These are phyloP conservation scores for Lodderomyces parapsilosis DNA, from an alignment of 1,139 yeast species.

Conservation along the genomic window DNA sequence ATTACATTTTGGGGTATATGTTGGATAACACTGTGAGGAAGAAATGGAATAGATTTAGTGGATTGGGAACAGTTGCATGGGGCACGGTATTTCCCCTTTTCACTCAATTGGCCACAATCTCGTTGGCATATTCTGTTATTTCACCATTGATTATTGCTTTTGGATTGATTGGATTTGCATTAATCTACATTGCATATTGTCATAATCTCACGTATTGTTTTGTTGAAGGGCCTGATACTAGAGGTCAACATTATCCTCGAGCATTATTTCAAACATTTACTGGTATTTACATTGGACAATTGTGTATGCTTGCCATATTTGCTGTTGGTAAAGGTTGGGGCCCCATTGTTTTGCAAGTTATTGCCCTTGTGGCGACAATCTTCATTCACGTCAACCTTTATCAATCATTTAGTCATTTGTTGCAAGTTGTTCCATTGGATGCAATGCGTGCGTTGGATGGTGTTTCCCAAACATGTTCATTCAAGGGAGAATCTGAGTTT, in stretches of 20 bases:
- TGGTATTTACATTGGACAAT: slow-evolving; percentile 84
- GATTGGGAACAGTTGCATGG: slow-evolving; percentile 68
- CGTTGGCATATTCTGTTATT: slow-evolving; percentile 76
- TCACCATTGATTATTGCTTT: slow-evolving; percentile 74
- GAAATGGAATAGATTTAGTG: slow-evolving; percentile 72
- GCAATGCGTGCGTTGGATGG: slow-evolving; percentile 74
- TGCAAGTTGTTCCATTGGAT: slow-evolving; percentile 60
- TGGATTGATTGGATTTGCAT: slow-evolving; percentile 63
- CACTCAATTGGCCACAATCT: slow-evolving; percentile 78
- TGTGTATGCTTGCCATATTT: slow-evolving; percentile 81
- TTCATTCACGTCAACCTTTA: slow-evolving; percentile 63
- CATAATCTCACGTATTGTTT: slow-evolving; percentile 77
- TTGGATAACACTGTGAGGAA: slow-evolving; percentile 85
- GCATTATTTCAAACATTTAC: slow-evolving; percentile 87
- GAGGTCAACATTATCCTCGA: slow-evolving; percentile 85
- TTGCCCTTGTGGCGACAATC: slow-evolving; percentile 62
- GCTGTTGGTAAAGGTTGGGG: slow-evolving; percentile 96
- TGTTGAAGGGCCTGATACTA: slow-evolving; percentile 59
- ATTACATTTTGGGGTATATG: slow-evolving; percentile 63
- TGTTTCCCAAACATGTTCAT: slow-evolving; percentile 59
- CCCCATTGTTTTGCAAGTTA: slow-evolving; percentile 74
- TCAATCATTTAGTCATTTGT: slow-evolving; percentile 62
- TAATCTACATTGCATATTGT: slow-evolving; percentile 75
- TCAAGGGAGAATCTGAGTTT: slow-evolving; percentile 36
- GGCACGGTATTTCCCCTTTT: slow-evolving; percentile 87